Evolutionary conservation across 495 filamentous ascomycete species (phyloP).

Genomic region (Cercophora sp.): DNA sequence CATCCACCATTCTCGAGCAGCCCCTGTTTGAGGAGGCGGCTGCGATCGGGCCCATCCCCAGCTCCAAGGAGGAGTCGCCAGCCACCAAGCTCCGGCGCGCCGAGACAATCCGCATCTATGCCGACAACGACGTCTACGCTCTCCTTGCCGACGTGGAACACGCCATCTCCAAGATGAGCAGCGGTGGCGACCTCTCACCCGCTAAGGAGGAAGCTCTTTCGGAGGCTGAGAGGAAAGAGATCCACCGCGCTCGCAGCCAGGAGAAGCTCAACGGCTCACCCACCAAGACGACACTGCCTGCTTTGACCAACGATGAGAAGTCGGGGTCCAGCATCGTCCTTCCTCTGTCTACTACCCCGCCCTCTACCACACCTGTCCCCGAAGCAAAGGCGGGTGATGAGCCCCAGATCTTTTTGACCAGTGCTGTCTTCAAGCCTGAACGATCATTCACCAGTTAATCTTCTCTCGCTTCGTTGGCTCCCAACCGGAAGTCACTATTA

Average conservation of each 20-base stretch:
- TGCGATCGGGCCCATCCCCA: slow-evolving; percentile 5
- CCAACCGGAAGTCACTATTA: neutral
- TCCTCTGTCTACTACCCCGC: slow-evolving; percentile 11
- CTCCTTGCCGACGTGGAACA: slow-evolving; percentile 59
- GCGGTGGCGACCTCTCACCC: slow-evolving; percentile 14
- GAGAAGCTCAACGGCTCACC: slow-evolving; percentile 31
- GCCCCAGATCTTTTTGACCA: slow-evolving; percentile 41
- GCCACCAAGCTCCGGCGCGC: slow-evolving; percentile 33
- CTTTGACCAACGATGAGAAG: slow-evolving; percentile 22
- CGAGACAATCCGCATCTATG: slow-evolving; percentile 66
- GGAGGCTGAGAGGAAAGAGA: slow-evolving; percentile 25
- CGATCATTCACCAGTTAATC: neutral
- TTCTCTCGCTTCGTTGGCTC: neutral
- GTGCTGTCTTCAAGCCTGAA: slow-evolving; percentile 38
- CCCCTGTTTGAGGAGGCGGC: slow-evolving; percentile 37
- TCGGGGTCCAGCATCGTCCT: slow-evolving; percentile 17
- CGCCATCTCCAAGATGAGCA: slow-evolving; percentile 52
- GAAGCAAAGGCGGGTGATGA: slow-evolving; percentile 18
- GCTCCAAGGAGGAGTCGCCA: slow-evolving; percentile 20
- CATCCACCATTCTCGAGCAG: slow-evolving; percentile 45
- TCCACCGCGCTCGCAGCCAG: slow-evolving; percentile 39
- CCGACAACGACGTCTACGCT: slow-evolving; percentile 59
- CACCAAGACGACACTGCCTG: slow-evolving; percentile 16
- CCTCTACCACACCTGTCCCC: neutral
- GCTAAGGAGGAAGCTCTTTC: slow-evolving; percentile 14